Evolutionary conservation across 2,329 filamentous ascomycete genomes (phyloP).

Genomic region (Xylariaceae sp.): DNA sequence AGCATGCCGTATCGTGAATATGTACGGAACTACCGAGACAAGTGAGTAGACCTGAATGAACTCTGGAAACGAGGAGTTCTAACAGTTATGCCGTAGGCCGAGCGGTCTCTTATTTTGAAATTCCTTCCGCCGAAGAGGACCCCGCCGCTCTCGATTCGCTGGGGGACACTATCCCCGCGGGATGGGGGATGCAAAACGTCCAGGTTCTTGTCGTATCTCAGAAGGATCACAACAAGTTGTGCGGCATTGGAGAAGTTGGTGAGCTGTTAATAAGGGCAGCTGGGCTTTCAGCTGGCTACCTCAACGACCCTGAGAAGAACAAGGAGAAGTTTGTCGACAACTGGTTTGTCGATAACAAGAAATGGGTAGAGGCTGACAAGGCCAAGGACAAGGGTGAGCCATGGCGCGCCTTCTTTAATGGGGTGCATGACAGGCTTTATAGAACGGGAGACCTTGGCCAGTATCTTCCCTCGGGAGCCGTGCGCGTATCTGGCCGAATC

Average conservation of each 20-base stretch:
- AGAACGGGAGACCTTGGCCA: conserved; percentile 84
- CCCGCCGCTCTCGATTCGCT: conserved; percentile 55
- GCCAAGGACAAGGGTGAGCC: conserved; percentile 63
- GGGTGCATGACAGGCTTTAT: conserved; percentile 85
- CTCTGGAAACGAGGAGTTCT: conserved; percentile 72
- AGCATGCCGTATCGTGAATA: conserved; percentile 79
- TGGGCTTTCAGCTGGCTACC: conserved; percentile 60
- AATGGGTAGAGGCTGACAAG: conserved; percentile 71
- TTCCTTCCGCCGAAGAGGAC: conserved; percentile 69
- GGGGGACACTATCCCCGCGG: conserved; percentile 78
- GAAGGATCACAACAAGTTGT: conserved; percentile 69
- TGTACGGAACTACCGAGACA: conserved; percentile 84
- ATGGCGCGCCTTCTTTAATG: conserved; percentile 80
- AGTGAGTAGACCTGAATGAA: no score
- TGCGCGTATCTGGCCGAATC: conserved; percentile 67
- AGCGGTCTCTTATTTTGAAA: conserved; percentile 75
- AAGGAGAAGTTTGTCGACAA: conserved; percentile 79
- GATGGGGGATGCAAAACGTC: conserved; percentile 85
- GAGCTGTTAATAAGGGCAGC: conserved; percentile 84
- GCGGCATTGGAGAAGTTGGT: conserved; percentile 79
- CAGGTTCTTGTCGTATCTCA: conserved; percentile 85
- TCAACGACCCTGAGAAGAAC: conserved; percentile 65
- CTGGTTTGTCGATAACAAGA: conserved; percentile 81
- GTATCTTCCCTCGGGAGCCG: conserved; percentile 29
- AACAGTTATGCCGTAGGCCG: no score